phyloP scores from a whole-genome alignment of 2,329 filamentous ascomycete species.

The Curvularia sp. region DNA sequence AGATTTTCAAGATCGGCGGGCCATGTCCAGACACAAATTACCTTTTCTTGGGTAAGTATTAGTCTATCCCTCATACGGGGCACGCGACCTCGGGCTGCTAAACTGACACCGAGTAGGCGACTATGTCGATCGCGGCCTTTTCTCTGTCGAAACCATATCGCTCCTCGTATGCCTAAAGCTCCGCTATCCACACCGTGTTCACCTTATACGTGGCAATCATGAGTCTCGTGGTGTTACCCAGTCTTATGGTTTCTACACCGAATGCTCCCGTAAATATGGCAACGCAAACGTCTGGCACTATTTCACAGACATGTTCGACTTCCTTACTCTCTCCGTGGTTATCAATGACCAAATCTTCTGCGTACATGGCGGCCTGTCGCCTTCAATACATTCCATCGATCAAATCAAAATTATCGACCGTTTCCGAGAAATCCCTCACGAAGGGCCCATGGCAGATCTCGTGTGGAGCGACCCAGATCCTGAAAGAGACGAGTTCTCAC shows the following conservation, averaged over 20 bases:
- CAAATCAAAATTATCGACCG: conserved; percentile 99
- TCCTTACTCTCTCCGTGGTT: conserved; percentile 92
- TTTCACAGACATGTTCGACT: conserved; percentile 99
- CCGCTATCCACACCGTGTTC: conserved; percentile 93
- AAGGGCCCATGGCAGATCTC: conserved; percentile 98
- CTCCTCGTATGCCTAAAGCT: conserved; percentile 96
- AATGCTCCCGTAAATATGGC: conserved; percentile 97
- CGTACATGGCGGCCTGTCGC: conserved; percentile 80
- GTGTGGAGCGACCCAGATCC: conserved; percentile 98
- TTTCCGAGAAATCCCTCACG: conserved; percentile 97
- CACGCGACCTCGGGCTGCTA: conserved; percentile 31
- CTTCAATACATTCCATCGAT: conserved; percentile 93
- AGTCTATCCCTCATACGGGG: conserved; percentile 11
- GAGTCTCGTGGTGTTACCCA: conserved; percentile 97
- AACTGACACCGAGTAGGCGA: conserved; percentile 68
- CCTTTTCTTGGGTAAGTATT: conserved; percentile 80
- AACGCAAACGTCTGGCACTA: conserved; percentile 99
- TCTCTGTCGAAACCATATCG: conserved; percentile 98
- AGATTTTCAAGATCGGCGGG: conserved; percentile 98
- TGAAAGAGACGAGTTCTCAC: conserved; percentile 95
- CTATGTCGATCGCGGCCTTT: conserved; percentile 97
- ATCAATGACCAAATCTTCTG: conserved; percentile 99
- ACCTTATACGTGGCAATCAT: conserved; percentile 96
- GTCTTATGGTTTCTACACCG: conserved; percentile 98
- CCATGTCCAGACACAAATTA: conserved; percentile 99